Base-by-base conservation (phyloP, 2,329 filamentous ascomycete species). In the Colletotrichum navitas region DNA sequence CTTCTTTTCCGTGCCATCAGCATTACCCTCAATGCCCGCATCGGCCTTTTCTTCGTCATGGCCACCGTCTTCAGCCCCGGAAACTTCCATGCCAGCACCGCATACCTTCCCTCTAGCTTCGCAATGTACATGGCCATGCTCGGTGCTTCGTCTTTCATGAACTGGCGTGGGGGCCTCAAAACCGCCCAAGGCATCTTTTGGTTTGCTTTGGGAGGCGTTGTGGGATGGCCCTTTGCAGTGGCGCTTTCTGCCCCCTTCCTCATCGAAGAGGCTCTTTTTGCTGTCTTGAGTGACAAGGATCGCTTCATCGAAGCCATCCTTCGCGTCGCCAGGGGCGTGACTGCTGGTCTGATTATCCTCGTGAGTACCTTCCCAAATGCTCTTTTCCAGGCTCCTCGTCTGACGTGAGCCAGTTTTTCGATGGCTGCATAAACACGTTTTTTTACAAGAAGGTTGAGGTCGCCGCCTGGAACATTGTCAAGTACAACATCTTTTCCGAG, bases 141-240 rank as follows among this genome's bases (percentile, higher is more conserved):
- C 10, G 96, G 95, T 14, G 89, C 94, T 66, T 89, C 94, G 1
- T 90, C 94, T 0, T 99, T 98, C 81, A 92, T 99, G 89, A 93
- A 97, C 81, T 96, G 93, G 92, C 89, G 88, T 47, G 91, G 91
- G 26, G 93, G 94, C 0, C 84, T 94, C 56, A 93, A 92, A 80
- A 97, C 94, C 0, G 91, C 93, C 0, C 87, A 90, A 78, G 96
- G 94, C 47, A 94, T 99, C 73, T 92, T 93, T 81, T 98, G 94
- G 91, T 97, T 98, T 78, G 94, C 93, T 18, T 84, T 94, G 11
- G 96, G 94, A 41, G 93, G 92, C 10, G 87, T 97, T 51, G 83
- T 99, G 12, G 96, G 96, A 0, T 99, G 96, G 96, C 96, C 96
- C 0, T 99, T 99, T 83, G 92, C 94, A 16, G 91, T 92, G 47